A percentile compares a stretch with the other conserved stretches of the same genome.
These are phyloP conservation scores for Syzygium syzygioides DNA, from an alignment of 441 rosid species.

Conservation along the genomic window DNA sequence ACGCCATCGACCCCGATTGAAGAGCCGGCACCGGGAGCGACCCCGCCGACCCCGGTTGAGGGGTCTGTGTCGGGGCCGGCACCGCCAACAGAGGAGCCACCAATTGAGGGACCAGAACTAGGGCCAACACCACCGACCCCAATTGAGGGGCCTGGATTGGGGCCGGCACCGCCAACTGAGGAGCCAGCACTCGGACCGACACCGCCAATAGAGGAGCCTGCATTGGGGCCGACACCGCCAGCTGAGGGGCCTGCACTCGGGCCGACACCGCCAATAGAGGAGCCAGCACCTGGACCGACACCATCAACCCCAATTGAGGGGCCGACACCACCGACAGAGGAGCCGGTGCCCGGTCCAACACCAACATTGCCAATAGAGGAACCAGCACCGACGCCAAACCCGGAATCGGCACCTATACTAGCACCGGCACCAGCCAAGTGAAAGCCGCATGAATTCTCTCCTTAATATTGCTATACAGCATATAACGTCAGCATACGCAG, in stretches of 20 bases:
- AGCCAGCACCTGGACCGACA: neutral
- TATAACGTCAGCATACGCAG: neutral
- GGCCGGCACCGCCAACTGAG: neutral
- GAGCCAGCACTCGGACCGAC: neutral
- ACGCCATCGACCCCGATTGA: neutral
- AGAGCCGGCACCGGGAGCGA: neutral
- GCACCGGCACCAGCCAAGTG: neutral
- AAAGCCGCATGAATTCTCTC: neutral
- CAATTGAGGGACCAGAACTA: neutral
- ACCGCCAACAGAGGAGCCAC: neutral
- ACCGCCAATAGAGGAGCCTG: neutral
- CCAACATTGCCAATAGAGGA: neutral
- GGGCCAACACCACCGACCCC: neutral
- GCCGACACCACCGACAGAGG: neutral
- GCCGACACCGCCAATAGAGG: neutral
- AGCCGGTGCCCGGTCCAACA: neutral
- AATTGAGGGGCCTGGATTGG: neutral
- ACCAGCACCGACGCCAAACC: neutral
- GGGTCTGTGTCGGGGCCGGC: neutral
- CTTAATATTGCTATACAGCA: neutral
- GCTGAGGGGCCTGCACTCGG: neutral
- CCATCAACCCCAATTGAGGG: neutral
- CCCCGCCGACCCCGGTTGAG: neutral
- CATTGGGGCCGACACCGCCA: neutral
- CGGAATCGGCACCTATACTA: neutral